phyloP scores from a whole-genome alignment of 371 early-diverging fungal species.

The Smittium culicis region DNA sequence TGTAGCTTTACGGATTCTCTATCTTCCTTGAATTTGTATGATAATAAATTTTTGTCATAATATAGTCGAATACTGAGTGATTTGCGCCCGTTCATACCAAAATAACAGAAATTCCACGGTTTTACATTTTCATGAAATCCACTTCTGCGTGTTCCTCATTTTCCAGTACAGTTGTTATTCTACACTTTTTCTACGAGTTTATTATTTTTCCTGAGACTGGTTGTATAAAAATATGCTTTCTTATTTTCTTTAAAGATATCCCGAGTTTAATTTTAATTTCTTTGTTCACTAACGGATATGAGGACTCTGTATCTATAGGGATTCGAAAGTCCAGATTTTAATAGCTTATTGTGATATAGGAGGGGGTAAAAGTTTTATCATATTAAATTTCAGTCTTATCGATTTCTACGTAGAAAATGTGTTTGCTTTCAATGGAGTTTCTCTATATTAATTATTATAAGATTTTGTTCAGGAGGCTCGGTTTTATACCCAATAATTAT shows the following conservation, averaged over 20 bases:
- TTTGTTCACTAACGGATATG: slow-evolving; percentile 9
- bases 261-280: background rate
- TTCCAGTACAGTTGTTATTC: background rate
- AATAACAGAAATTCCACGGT: background rate
- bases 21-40: background rate
- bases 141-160: background rate
- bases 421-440: background rate
- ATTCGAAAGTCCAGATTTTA: background rate
- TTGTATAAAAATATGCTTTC: background rate
- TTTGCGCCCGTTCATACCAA: slow-evolving; percentile 2
- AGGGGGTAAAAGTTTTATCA: background rate
- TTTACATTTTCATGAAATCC: background rate
- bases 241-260: background rate
- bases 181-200: background rate
- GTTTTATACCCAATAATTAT: background rate
- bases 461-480: background rate
- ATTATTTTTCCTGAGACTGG: background rate
- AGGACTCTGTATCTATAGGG: slow-evolving; percentile 1
- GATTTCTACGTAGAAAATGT: background rate
- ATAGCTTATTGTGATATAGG: background rate
- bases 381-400: background rate
- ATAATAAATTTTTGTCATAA: background rate
- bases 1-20: background rate
- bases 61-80: background rate
- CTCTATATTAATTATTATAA: background rate